These are phyloP conservation scores for Urochloa ruziziensis DNA, from an alignment of 176 grass and related monocot species.

Conservation along the genomic window DNA sequence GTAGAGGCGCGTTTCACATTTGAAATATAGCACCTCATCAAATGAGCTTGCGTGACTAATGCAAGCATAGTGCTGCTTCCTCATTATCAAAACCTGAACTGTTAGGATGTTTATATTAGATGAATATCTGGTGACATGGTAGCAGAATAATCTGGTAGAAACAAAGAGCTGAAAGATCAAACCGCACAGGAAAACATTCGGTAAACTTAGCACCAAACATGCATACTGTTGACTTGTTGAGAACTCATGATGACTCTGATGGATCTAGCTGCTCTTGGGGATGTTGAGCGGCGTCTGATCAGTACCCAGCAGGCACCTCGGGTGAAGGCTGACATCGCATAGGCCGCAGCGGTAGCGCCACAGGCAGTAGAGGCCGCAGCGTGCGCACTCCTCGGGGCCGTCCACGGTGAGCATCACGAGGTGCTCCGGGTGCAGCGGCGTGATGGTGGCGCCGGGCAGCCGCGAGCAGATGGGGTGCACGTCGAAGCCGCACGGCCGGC, in stretches of 20 bases:
- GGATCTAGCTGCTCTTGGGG: not conserved
- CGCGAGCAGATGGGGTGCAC: conserved; percentile 1
- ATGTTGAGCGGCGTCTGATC: not conserved
- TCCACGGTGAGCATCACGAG: not conserved
- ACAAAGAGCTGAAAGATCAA: no score
- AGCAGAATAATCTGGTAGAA: no score
- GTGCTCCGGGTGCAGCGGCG: conserved; percentile 1
- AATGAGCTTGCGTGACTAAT: no score
- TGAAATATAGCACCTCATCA: not conserved
- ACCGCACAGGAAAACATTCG: no score
- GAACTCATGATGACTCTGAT: not conserved
- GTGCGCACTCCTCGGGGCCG: not conserved
- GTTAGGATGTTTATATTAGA: no score
- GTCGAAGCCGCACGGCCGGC: not conserved
- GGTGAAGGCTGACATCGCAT: not conserved
- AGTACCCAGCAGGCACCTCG: not conserved
- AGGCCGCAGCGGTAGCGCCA: not conserved
- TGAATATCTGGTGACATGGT: not conserved
- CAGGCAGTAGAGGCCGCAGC: not conserved
- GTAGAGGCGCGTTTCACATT: not conserved
- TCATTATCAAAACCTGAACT: no score
- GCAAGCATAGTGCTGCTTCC: not conserved
- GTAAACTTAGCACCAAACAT: no score
- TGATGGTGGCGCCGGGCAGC: not conserved
- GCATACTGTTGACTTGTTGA: no score